phyloP scores from a whole-genome alignment of 176 grass and related monocot species.

The Elaeis guineensis region DNA sequence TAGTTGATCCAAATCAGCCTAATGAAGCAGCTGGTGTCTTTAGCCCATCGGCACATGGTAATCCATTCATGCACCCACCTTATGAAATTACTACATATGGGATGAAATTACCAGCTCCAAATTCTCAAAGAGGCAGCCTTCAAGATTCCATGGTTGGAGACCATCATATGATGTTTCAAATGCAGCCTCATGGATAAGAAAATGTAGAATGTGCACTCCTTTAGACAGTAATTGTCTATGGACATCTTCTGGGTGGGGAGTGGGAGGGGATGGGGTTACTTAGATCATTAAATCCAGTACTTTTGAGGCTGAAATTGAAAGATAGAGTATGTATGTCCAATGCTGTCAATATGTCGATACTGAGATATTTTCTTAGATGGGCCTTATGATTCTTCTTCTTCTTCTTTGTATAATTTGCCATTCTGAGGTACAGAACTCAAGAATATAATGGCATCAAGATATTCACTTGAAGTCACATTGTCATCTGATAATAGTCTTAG shows the following conservation, averaged over 20 bases:
- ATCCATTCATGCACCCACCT: constrained; percentile 31
- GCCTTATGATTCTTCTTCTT: no score
- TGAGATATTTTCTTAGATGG: no score
- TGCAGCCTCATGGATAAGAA: constrained; percentile 58
- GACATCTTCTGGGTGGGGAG: no score
- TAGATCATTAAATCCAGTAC: no score
- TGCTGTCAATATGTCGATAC: no score
- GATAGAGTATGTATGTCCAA: no score
- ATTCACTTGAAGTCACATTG: no score
- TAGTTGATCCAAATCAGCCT: constrained; percentile 39
- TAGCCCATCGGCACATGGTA: constrained; percentile 5
- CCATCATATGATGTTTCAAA: constrained; percentile 39
- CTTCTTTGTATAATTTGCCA: no score
- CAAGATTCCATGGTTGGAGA: constrained; percentile 11
- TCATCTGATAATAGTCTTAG: no score
- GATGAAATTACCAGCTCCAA: constrained; percentile 44
- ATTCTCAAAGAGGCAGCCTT: constrained; percentile 8
- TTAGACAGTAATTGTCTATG: background rate
- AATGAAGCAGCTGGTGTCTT: constrained; percentile 13
- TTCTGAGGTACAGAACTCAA: background rate
- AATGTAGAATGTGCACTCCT: constrained; percentile 5
- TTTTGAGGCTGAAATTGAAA: no score
- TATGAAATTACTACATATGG: constrained; percentile 35
- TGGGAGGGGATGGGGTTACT: no score
- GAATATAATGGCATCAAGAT: no score